These are phyloP conservation scores for Eucalyptus tenuipes DNA, from an alignment of 345 rosid species.

Conservation along the genomic window DNA sequence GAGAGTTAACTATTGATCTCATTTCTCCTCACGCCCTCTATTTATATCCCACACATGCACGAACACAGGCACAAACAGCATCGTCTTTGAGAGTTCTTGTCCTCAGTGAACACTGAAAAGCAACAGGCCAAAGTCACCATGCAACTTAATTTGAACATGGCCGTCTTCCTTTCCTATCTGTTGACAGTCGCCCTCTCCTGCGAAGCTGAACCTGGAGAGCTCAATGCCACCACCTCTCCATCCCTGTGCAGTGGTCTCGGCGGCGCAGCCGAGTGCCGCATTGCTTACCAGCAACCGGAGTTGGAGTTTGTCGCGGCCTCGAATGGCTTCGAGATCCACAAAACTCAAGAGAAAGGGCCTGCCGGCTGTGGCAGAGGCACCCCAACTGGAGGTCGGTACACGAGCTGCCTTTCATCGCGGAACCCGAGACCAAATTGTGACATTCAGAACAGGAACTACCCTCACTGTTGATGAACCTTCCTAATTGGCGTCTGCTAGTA, in stretches of 20 bases:
- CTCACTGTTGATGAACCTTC: not conserved
- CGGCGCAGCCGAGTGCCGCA: not conserved
- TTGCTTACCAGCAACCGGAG: not conserved
- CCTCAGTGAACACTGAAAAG: not conserved
- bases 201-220: not conserved
- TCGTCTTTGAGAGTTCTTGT: not conserved
- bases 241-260: accelerated
- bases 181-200: not conserved
- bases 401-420: accelerated
- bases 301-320: not conserved
- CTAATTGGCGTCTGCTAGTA: not conserved
- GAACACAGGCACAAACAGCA: not conserved
- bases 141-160: not conserved
- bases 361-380: not conserved
- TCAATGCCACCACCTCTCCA: not conserved
- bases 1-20: not conserved
- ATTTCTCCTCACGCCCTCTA: not conserved
- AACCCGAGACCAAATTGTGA: not conserved
- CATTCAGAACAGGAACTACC: not conserved
- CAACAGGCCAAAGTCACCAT: not conserved
- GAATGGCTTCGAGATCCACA: not conserved
- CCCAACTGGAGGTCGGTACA: not conserved
- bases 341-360: too few relatives aligned
- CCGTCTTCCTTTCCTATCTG: not conserved
- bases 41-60: not conserved